A percentile compares a stretch with the other conserved stretches of the same genome.
Conservation (phyloP, 768 basidiomycete species). For the Tulasnella sp. region DNA sequence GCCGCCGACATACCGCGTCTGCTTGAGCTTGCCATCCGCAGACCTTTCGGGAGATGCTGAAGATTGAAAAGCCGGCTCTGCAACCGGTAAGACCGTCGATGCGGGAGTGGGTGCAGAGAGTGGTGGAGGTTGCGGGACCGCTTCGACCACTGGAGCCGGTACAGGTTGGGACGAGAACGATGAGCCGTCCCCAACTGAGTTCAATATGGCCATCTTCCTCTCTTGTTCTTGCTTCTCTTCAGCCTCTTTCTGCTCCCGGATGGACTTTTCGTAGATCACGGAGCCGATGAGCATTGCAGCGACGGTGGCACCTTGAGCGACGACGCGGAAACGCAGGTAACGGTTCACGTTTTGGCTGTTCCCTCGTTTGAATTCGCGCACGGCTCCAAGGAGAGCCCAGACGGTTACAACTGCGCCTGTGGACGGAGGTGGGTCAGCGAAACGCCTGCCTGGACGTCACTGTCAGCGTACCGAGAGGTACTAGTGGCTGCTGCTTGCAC, state of each 20-base stretch:
- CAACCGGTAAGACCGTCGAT: not conserved
- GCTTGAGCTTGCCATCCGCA: not conserved
- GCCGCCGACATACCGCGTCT: not conserved
- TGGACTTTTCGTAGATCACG: slow-evolving; percentile 6
- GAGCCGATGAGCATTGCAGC: slow-evolving; percentile 17
- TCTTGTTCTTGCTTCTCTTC: slow-evolving; percentile 10
- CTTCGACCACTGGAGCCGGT: not conserved
- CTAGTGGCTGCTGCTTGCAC: slow-evolving; percentile 26
- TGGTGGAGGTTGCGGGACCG: not conserved
- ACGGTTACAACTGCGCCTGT: slow-evolving; percentile 1
- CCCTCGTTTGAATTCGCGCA: slow-evolving; percentile 18
- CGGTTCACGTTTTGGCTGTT: slow-evolving; percentile 25
- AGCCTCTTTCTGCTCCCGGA: not conserved
- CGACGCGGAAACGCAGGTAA: slow-evolving; percentile 23
- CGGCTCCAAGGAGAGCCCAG: slow-evolving; percentile 5
- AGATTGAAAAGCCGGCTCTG: not conserved
- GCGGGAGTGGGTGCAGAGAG: not conserved
- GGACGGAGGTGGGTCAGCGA: not conserved
- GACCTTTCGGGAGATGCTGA: not conserved
- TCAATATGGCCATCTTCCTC: slow-evolving; percentile 4
- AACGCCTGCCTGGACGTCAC: slow-evolving; percentile 4
- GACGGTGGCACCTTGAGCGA: slow-evolving; percentile 24
- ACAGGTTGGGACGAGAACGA: not conserved
- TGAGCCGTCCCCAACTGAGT: not conserved
- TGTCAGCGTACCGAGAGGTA: slow-evolving; percentile 22